These are phyloP conservation scores for Phytopythium delawarense DNA, from an alignment of 352 stramenopile genomes.

Conservation along the genomic window DNA sequence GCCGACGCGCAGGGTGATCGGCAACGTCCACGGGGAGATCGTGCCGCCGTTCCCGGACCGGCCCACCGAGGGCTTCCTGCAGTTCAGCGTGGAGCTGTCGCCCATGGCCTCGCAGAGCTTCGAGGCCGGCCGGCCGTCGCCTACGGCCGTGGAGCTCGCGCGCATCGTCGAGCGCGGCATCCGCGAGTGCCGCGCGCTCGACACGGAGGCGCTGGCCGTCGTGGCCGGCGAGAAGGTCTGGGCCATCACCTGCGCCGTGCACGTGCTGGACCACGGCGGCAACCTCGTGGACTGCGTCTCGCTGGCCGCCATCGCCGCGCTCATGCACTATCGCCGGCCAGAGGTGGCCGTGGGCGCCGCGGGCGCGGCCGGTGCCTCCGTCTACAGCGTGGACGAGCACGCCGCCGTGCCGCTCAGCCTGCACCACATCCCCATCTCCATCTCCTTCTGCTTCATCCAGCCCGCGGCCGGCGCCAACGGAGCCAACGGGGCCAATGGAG, in stretches of 20 bases:
- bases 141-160: constrained; percentile 73
- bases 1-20: constrained; percentile 45
- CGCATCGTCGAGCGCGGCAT: constrained; percentile 90
- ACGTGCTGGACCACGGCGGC: constrained; percentile 90
- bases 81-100: constrained; percentile 83
- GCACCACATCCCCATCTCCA: constrained; percentile 94
- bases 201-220: constrained; percentile 94
- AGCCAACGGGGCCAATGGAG: too few relatives aligned
- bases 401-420: constrained; percentile 91
- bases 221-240: constrained; percentile 92
- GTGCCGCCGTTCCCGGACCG: constrained; percentile 83
- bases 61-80: constrained; percentile 83
- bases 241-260: constrained; percentile 89
- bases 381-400: constrained; percentile 87
- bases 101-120: constrained; percentile 82
- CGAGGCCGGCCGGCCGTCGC: constrained; percentile 45
- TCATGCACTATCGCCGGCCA: constrained; percentile 92
- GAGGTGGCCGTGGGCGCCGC: constrained; percentile 63
- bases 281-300: constrained; percentile 91
- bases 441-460: constrained; percentile 90
- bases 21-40: constrained; percentile 81
- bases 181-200: constrained; percentile 88
- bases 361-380: constrained; percentile 28
- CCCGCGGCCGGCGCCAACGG: constrained; percentile 8
- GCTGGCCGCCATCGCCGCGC: constrained; percentile 90